Conservation (phyloP, 352 stramenopile species). For the Saprolegnia diclina region DNA sequence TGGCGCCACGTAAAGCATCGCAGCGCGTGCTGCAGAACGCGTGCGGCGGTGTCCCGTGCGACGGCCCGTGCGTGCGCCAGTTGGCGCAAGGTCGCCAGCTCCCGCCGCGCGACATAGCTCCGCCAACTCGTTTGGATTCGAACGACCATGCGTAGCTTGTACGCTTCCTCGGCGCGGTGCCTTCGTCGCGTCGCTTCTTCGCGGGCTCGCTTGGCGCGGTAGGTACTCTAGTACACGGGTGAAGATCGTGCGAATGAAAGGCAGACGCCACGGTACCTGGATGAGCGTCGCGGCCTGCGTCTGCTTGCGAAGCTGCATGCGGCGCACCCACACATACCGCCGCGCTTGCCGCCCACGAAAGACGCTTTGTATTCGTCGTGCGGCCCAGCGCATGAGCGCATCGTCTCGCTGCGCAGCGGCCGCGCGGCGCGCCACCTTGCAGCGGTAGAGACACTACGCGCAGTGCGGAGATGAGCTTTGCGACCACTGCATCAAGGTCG, state of each 20-base stretch:
- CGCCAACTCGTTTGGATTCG: constrained; percentile 23
- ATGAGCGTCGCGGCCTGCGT: constrained; percentile 22
- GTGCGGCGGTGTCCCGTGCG: neutral
- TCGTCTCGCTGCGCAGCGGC: constrained; percentile 46
- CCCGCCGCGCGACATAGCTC: neutral
- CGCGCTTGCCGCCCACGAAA: constrained; percentile 36
- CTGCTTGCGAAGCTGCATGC: constrained; percentile 15
- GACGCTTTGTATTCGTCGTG: constrained; percentile 53
- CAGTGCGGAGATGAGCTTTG: constrained; percentile 4
- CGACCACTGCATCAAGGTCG: neutral
- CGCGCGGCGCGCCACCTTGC: constrained; percentile 40
- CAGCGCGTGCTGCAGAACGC: neutral
- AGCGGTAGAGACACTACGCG: constrained; percentile 45
- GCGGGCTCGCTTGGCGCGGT: constrained; percentile 14
- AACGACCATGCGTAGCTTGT: constrained; percentile 18
- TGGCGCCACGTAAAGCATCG: constrained; percentile 15
- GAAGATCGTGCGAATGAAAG: neutral
- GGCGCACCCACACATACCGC: constrained; percentile 18
- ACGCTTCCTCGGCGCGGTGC: neutral
- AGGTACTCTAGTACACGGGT: constrained; percentile 13
- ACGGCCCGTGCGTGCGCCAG: neutral
- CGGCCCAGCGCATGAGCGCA: constrained; percentile 45
- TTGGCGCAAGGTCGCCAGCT: constrained; percentile 17
- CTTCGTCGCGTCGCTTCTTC: neutral
- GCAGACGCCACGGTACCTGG: constrained; percentile 4